Evolutionary conservation across 2,329 filamentous ascomycete genomes (phyloP).

Genomic region (Colletotrichum chrysophilum): DNA sequence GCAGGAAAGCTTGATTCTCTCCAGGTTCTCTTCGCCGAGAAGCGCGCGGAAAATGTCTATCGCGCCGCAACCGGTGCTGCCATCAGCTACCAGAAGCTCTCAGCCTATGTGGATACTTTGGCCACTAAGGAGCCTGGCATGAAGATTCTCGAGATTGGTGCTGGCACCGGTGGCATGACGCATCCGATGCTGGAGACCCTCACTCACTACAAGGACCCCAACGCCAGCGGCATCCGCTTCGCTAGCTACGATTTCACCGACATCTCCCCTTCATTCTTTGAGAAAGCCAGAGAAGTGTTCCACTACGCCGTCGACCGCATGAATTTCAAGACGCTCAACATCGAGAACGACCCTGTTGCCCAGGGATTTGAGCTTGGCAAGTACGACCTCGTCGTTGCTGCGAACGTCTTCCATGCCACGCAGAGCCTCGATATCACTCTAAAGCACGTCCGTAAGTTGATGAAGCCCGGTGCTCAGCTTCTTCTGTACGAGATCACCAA

Average conservation of each 20-base stretch:
- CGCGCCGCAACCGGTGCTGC: background rate
- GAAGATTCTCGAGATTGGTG: background rate
- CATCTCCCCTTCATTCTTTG: background rate
- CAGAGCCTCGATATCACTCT: constrained; percentile 24
- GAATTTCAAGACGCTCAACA: constrained; percentile 31
- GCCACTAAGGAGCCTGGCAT: background rate
- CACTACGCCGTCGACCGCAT: constrained; percentile 1
- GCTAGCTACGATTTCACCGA: background rate
- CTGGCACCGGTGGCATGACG: background rate
- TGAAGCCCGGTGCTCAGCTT: constrained; percentile 35
- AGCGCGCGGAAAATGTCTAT: background rate
- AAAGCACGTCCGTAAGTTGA: constrained; percentile 26
- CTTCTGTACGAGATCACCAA: background rate
- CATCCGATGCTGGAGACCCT: background rate
- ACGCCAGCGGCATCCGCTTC: background rate
- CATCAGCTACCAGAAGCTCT: background rate
- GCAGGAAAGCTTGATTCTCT: background rate
- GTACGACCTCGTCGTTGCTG: constrained; percentile 33
- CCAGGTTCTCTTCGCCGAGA: background rate
- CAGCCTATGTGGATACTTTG: background rate
- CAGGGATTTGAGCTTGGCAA: constrained; percentile 29
- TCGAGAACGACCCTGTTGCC: constrained; percentile 28
- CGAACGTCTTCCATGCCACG: constrained; percentile 33
- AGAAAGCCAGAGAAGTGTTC: background rate
- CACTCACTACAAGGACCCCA: background rate